Conservation (phyloP, 2,329 filamentous ascomycete genomes). For the Cladorrhinum sp. region DNA sequence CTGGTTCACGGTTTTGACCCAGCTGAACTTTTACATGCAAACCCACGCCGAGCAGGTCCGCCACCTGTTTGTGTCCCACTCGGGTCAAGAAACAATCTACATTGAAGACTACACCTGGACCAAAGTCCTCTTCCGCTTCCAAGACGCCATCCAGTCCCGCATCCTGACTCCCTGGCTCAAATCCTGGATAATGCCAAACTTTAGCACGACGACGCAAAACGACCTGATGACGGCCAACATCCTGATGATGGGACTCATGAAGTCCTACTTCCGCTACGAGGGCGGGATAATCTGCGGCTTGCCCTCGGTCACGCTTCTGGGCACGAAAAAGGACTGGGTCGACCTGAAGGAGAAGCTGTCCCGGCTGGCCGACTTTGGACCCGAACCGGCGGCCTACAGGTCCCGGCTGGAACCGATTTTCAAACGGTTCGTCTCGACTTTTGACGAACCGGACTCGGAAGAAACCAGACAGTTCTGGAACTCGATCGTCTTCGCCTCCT, state of each 20-base stretch:
- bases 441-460: conserved; percentile 37
- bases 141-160: conserved; percentile 39
- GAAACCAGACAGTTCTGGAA: conserved; percentile 43
- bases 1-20: conserved; percentile 53
- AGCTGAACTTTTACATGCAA: conserved; percentile 50
- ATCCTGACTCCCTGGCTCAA: conserved; percentile 41
- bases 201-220: conserved; percentile 39
- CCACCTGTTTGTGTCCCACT: conserved; percentile 44
- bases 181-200: conserved; percentile 43
- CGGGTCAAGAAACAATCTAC: conserved; percentile 41
- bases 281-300: conserved; percentile 41
- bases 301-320: conserved; percentile 41
- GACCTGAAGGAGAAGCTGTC: conserved; percentile 41
- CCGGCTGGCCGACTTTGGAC: conserved; percentile 42
- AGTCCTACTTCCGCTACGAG: conserved; percentile 39
- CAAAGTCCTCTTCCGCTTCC: conserved; percentile 31
- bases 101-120: conserved; percentile 27
- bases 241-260: conserved; percentile 44
- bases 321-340: conserved; percentile 39
- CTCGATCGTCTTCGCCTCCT: conserved; percentile 37
- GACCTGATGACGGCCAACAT: conserved; percentile 42
- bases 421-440: conserved; percentile 42
- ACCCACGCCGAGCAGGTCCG: conserved; percentile 45
- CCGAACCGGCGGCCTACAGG: conserved; percentile 40
- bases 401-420: conserved; percentile 44